Evolutionary conservation across 148 eudicot genomes (phyloP).

Genomic region (Chenopodium album): DNA sequence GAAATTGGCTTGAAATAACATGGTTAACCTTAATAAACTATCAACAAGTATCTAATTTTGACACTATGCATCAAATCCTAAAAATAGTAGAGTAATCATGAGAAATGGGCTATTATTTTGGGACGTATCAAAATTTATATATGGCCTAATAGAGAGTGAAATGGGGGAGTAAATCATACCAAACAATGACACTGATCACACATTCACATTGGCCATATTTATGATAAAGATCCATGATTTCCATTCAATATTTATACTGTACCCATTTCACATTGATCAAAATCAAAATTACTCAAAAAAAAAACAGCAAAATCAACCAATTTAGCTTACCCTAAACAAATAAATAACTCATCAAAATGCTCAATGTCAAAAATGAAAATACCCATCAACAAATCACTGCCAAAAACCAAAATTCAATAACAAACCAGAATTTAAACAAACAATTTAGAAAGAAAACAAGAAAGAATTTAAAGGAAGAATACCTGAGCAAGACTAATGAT

Average conservation of each 20-base stretch:
- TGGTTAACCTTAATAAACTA: no score
- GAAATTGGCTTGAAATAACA: no score
- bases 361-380: slow-evolving; percentile 6
- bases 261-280: background rate
- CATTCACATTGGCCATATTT: background rate
- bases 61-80: no score
- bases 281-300: background rate
- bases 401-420: slow-evolving; percentile 7
- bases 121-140: no score
- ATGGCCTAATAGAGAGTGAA: no score
- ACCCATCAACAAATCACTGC: background rate
- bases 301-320: background rate
- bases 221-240: background rate
- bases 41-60: no score
- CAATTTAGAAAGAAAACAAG: background rate
- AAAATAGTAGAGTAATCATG: no score
- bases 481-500: slow-evolving; percentile 70
- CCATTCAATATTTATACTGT: background rate
- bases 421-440: background rate
- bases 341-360: background rate
- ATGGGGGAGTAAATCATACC: no score
- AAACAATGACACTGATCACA: no score
- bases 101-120: no score
- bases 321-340: background rate
- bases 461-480: background rate